A percentile compares a stretch with the other conserved stretches of the same genome.
These are phyloP conservation scores for Podaxis mareebaensis DNA, from an alignment of 768 basidiomycete genomes.

Conservation along the genomic window DNA sequence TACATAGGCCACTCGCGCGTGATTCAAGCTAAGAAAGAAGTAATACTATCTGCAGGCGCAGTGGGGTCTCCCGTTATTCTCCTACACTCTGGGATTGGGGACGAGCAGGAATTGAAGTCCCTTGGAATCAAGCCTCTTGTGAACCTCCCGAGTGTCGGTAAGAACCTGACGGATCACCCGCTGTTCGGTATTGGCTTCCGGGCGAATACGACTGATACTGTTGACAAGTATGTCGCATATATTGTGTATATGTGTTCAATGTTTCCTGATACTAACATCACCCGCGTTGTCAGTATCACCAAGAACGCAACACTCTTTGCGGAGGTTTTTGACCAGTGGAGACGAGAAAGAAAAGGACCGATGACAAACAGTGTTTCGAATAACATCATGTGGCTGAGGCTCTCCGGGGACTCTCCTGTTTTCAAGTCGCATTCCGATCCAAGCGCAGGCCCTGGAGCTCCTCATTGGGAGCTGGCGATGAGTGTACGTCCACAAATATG, in stretches of 20 bases:
- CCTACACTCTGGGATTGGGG: conserved; percentile 21
- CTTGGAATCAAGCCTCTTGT: conserved; percentile 27
- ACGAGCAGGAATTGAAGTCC: conserved; percentile 12
- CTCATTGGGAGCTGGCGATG: conserved; percentile 20
- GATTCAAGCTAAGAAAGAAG: conserved; percentile 3
- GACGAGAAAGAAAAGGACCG: conserved; percentile 18
- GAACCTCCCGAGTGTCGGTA: conserved; percentile 29
- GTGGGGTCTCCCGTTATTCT: conserved; percentile 20
- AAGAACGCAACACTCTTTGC: conserved; percentile 12
- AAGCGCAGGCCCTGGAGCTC: conserved; percentile 22
- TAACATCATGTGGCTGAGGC: conserved; percentile 24
- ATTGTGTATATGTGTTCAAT: neutral
- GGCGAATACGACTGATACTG: conserved; percentile 17
- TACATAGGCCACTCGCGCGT: too few relatives aligned
- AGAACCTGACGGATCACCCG: conserved; percentile 30
- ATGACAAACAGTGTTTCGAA: conserved; percentile 14
- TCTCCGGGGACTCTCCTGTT: conserved; percentile 15
- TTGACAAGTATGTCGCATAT: neutral
- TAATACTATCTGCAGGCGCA: conserved; percentile 19
- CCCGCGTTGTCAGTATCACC: neutral
- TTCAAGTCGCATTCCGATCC: conserved; percentile 21
- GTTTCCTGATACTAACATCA: neutral
- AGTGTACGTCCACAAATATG: conserved; percentile 15
- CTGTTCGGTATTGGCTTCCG: conserved; percentile 16
- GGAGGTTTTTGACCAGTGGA: conserved; percentile 18